Base-by-base conservation (phyloP, 352 stramenopile genomes). In the Thraustotheca clavata region DNA sequence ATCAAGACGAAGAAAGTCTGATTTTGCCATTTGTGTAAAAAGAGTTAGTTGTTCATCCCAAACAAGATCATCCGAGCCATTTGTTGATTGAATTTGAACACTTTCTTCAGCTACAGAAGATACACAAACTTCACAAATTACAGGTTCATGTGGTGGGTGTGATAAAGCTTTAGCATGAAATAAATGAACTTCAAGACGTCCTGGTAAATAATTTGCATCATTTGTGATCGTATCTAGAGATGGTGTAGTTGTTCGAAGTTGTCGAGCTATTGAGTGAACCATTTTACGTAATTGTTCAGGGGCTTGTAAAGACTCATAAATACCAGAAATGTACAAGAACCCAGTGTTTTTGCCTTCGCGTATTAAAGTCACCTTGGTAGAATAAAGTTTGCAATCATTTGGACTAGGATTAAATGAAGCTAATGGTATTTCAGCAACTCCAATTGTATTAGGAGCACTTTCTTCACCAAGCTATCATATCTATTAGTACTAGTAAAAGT, bases 31-130 rank as follows among this genome's bases (percentile, higher is more conserved):
- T 26, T 36, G 41, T 9, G 73, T 73, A 60, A 73, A 84, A 7
- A 84, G 40, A 2, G 76, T 80, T 29, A 75, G 11, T 33, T 75
- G 69, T 14, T 49, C 39, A 50, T 84, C 74, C 72, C 72, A 84
- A 3, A 69, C 24, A 18, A 73, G 24, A 62, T 47, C 38, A 39
- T 24, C 49, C 9, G 52, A 35, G 67, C 29, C 26, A 22, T 20
- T 39, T 16, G 52, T 29, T 12, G 57, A 65, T 32, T 26, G 4
- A 6, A 65, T n/a, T 14, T 20, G 26, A 7, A 54, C 22, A 14
- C 67, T 69, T 11, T 77, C 66, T 24, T 82, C 69, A 0, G 79
- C 20, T 11, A 39, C 54, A 22, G 70, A 79, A 27, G 27, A 69
- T 16, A 84, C n/a, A 72, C 76, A 84, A 3, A 84, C 8, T 59